Conservation (phyloP, 2,329 filamentous ascomycete species). For the Hypoxylon sp. region DNA sequence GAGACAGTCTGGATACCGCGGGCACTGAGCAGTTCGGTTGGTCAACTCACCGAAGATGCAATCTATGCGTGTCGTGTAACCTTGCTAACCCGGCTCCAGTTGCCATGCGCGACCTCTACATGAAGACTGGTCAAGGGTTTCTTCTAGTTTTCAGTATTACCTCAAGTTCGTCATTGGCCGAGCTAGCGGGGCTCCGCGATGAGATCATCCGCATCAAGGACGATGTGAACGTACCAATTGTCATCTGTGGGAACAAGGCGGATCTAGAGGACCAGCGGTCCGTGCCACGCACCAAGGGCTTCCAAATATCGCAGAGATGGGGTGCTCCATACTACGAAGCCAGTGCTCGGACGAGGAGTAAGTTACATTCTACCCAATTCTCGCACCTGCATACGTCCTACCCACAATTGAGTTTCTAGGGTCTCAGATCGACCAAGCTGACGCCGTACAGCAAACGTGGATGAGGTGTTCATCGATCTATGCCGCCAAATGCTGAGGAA, state of each 20-base stretch:
- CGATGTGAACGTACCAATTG: slow-evolving; percentile 86
- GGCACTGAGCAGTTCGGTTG: slow-evolving; percentile 94
- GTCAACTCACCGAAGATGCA: slow-evolving; percentile 54
- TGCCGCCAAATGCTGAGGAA: slow-evolving; percentile 86
- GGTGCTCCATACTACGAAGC: slow-evolving; percentile 93
- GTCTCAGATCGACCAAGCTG: slow-evolving; percentile 17
- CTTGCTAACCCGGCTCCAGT: slow-evolving; percentile 58
- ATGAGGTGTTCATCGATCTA: slow-evolving; percentile 89
- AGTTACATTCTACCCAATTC: slow-evolving; percentile 51
- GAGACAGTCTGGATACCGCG: slow-evolving; percentile 82
- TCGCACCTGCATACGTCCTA: slow-evolving; percentile 20
- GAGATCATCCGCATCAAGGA: slow-evolving; percentile 94
- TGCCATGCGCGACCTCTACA: slow-evolving; percentile 84
- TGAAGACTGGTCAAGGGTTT: slow-evolving; percentile 94
- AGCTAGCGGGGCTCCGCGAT: slow-evolving; percentile 85
- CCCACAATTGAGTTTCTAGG: slow-evolving; percentile 6
- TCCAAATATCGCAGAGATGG: slow-evolving; percentile 89
- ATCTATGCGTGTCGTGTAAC: slow-evolving; percentile 15
- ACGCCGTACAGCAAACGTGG: slow-evolving; percentile 76
- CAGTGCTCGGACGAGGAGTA: slow-evolving; percentile 81
- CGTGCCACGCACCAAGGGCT: slow-evolving; percentile 83
- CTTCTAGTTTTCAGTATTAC: slow-evolving; percentile 94
- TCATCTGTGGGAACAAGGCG: slow-evolving; percentile 93
- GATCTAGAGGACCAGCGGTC: slow-evolving; percentile 89
- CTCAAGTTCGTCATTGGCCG: slow-evolving; percentile 84